Evolutionary conservation across 371 early-diverging fungal genomes (phyloP).

Genomic region (Rhizopus stolonifer): DNA sequence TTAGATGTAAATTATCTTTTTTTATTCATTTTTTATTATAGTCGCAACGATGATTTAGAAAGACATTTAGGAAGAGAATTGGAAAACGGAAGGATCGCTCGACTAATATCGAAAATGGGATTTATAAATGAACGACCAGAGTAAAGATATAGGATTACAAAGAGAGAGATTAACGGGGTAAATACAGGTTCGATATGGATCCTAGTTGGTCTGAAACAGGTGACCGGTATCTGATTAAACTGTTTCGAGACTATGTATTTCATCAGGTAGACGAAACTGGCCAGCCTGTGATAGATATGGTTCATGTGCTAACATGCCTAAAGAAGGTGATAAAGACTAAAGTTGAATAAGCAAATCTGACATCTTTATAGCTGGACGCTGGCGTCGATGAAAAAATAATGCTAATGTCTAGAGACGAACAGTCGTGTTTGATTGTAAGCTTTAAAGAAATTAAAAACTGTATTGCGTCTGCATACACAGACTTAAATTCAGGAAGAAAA

Average conservation of each 20-base stretch:
- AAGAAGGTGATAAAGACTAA: conserved; percentile 73
- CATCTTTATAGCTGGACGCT: conserved; percentile 70
- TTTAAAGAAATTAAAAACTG: conserved; percentile 88
- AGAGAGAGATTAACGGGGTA: not conserved
- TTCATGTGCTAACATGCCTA: conserved; percentile 88
- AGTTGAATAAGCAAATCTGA: not conserved
- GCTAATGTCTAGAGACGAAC: conserved; percentile 89
- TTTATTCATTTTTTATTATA: conserved; percentile 5
- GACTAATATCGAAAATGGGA: conserved; percentile 85
- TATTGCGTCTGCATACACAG: conserved; percentile 72
- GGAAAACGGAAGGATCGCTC: conserved; percentile 88
- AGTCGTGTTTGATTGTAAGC: conserved; percentile 86
- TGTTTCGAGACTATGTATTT: conserved; percentile 97
- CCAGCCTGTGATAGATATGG: conserved; percentile 84
- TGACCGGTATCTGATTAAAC: conserved; percentile 92
- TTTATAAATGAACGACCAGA: conserved; percentile 96
- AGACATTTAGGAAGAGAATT: conserved; percentile 77
- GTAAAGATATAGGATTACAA: conserved; percentile 32
- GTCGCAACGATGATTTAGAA: conserved; percentile 80
- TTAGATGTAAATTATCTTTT: too few species aligned
- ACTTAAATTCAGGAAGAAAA: conserved; percentile 54
- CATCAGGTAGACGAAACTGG: conserved; percentile 93
- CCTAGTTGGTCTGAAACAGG: conserved; percentile 97
- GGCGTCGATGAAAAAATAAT: conserved; percentile 87
- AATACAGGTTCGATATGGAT: conserved; percentile 77